Conservation (phyloP, 176 grass and related monocot genomes). For the barley (Hordeum vulgare) region MorexV3_pseudomolecules_assembly NC_058520.1:2792994-2793493, state of each 20-base stretch:
- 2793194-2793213: background rate
- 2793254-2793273: background rate
- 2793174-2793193: background rate
- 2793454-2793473: rapidly evolving
- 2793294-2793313: background rate
- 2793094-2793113: rapidly evolving
- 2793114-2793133: background rate
- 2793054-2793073: background rate
- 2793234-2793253: background rate
- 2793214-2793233: background rate
- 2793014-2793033: no score
- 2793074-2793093: background rate
- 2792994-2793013: background rate
- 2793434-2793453: background rate
- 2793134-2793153: background rate
- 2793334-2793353: background rate
- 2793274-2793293: background rate
- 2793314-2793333: rapidly evolving
- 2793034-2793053: no score
- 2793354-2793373: background rate
- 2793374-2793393: rapidly evolving
- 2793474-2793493: background rate
- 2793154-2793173: background rate
- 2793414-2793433: background rate
- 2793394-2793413: rapidly evolving